A percentile compares a stretch with the other conserved stretches of the same genome.
These are phyloP conservation scores for Termitomyces sp. DNA, from an alignment of 768 basidiomycete genomes.

Conservation along the genomic window DNA sequence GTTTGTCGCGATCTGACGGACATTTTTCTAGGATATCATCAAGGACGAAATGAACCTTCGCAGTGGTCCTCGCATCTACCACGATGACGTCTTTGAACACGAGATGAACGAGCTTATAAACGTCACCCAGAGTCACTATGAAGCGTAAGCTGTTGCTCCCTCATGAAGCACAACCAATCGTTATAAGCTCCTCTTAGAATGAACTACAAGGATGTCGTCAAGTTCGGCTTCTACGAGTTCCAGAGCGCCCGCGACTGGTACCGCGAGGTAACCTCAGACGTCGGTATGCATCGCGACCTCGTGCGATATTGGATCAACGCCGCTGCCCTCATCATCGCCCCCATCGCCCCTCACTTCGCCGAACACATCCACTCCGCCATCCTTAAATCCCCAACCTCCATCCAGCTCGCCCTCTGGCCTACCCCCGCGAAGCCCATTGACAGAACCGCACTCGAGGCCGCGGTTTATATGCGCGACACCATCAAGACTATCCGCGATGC, in stretches of 20 bases:
- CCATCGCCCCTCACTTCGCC: slow-evolving; percentile 90
- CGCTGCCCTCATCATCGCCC: slow-evolving; percentile 75
- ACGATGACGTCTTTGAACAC: slow-evolving; percentile 86
- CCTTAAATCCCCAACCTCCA: slow-evolving; percentile 65
- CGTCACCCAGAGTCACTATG: slow-evolving; percentile 75
- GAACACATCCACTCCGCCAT: slow-evolving; percentile 84
- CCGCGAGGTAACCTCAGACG: slow-evolving; percentile 82
- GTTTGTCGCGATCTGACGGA: slow-evolving; percentile 4
- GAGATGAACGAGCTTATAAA: slow-evolving; percentile 87
- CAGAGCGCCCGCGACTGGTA: slow-evolving; percentile 95
- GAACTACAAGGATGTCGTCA: slow-evolving; percentile 93
- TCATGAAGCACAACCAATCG: neutral
- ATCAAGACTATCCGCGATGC: slow-evolving; percentile 90
- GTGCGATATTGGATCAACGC: slow-evolving; percentile 79
- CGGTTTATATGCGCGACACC: slow-evolving; percentile 83
- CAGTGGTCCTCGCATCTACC: slow-evolving; percentile 69
- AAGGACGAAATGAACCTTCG: slow-evolving; percentile 68
- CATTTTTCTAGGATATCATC: slow-evolving; percentile 61
- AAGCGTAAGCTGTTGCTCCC: slow-evolving; percentile 47
- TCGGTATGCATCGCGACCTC: slow-evolving; percentile 89
- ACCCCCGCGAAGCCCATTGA: slow-evolving; percentile 56
- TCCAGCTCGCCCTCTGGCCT: slow-evolving; percentile 86
- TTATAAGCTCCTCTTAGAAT: slow-evolving; percentile 43
- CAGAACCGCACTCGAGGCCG: slow-evolving; percentile 61
- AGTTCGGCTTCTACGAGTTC: slow-evolving; percentile 93